phyloP scores from a whole-genome alignment of 2,329 filamentous ascomycete genomes.

The Botrytis byssoidea region DNA sequence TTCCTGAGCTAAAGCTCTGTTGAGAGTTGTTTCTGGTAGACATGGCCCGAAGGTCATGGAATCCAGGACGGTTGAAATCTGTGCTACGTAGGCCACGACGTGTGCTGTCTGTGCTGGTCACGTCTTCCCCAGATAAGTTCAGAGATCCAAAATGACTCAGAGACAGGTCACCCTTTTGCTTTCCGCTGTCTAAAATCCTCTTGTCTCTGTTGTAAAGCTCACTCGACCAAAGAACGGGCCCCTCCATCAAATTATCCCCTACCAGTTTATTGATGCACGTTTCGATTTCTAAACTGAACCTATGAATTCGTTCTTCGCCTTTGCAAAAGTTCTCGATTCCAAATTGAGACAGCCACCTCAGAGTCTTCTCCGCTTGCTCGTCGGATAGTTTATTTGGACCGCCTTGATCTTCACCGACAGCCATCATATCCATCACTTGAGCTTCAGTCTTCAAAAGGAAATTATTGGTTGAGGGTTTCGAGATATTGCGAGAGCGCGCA shows the following conservation, averaged over 20 bases:
- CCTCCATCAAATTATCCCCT: constrained; percentile 78
- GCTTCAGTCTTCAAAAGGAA: constrained; percentile 79
- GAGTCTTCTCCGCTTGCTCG: constrained; percentile 83
- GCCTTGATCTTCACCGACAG: constrained; percentile 77
- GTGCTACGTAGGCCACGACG: constrained; percentile 42
- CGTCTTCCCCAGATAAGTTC: constrained; percentile 48
- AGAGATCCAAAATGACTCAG: constrained; percentile 48
- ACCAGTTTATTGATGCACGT: constrained; percentile 82
- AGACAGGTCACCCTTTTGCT: constrained; percentile 49
- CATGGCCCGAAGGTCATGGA: constrained; percentile 57
- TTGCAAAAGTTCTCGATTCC: constrained; percentile 90
- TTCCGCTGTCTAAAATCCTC: constrained; percentile 48
- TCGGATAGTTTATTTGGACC: constrained; percentile 96
- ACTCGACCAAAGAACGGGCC: constrained; percentile 88
- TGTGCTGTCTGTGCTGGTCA: constrained; percentile 31
- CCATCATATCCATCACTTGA: constrained; percentile 83
- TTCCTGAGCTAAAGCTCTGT: constrained; percentile 67
- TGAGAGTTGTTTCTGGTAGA: constrained; percentile 64
- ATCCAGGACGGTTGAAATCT: constrained; percentile 49
- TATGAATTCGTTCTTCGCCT: constrained; percentile 91
- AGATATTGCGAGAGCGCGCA: constrained; percentile 42
- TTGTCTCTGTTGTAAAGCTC: constrained; percentile 82
- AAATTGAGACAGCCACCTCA: constrained; percentile 76
- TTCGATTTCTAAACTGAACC: constrained; percentile 87
- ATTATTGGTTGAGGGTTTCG: constrained; percentile 37